These are phyloP conservation scores for Dactylorhiza incarnata DNA, from an alignment of 106 monocot species.

Conservation along the genomic window DNA sequence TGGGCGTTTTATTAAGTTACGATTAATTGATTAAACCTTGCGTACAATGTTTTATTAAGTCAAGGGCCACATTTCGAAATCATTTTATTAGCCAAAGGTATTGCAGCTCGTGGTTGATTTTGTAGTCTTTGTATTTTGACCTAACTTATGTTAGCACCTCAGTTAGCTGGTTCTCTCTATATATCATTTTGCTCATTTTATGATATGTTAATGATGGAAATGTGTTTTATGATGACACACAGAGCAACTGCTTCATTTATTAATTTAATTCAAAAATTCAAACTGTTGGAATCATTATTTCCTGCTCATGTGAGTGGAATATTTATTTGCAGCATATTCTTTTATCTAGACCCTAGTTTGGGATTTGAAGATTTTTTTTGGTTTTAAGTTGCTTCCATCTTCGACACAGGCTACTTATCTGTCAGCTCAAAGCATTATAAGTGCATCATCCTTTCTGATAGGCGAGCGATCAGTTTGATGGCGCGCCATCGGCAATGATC, in stretches of 20 bases:
- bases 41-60: too few species aligned
- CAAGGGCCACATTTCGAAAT: too few species aligned
- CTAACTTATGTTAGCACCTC: too few species aligned
- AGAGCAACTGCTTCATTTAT: conserved; percentile 81
- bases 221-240: conserved; percentile 86
- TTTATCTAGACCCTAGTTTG: not conserved
- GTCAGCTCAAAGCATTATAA: conserved; percentile 32
- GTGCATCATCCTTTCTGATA: too few species aligned
- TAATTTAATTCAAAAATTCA: conserved; percentile 65
- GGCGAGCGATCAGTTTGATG: not conserved
- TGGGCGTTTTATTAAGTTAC: too few species aligned
- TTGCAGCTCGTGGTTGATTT: too few species aligned
- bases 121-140: too few species aligned
- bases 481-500: not conserved
- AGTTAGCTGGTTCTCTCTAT: too few species aligned
- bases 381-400: conserved; percentile 1
- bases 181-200: conserved; percentile 39
- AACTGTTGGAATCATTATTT: conserved; percentile 69
- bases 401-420: conserved; percentile 62
- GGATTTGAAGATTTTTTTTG: not conserved
- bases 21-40: too few species aligned
- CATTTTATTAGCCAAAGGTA: too few species aligned
- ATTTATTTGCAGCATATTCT: not conserved
- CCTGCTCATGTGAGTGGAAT: conserved; percentile 62
- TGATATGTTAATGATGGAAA: conserved; percentile 81